Conservation (phyloP, 768 basidiomycete genomes). For the Trametopsis cervina region DNA sequence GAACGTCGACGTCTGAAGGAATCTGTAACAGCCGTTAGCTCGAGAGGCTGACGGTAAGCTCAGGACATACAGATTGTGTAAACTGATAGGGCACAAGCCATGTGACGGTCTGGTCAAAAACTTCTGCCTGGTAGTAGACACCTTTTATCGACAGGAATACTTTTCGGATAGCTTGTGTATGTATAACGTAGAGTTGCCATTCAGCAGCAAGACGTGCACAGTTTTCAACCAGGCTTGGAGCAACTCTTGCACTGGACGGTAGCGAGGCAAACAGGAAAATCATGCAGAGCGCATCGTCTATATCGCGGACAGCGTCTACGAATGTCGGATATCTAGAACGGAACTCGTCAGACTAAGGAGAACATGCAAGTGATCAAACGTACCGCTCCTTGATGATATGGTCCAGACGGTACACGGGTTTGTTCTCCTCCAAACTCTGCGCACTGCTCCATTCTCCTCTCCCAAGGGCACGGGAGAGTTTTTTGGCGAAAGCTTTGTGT, state of each 20-base stretch:
- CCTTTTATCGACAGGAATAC: constrained; percentile 97
- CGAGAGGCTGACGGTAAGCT: background rate
- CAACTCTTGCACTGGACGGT: constrained; percentile 78
- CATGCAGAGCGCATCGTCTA: constrained; percentile 96
- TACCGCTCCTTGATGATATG: constrained; percentile 98
- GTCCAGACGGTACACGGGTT: constrained; percentile 86
- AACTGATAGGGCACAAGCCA: constrained; percentile 99
- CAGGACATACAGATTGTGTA: constrained; percentile 72
- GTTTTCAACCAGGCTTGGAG: constrained; percentile 80
- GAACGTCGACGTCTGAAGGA: constrained; percentile 91
- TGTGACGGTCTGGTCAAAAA: constrained; percentile 86
- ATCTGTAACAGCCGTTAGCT: constrained; percentile 43
- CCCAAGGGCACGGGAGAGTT: constrained; percentile 87
- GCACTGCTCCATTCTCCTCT: constrained; percentile 93
- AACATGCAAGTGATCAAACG: constrained; percentile 22
- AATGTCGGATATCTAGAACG: constrained; percentile 96
- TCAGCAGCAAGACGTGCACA: constrained; percentile 87
- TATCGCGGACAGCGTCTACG: constrained; percentile 89
- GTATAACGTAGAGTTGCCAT: constrained; percentile 96
- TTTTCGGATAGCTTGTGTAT: constrained; percentile 76
- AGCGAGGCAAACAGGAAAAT: constrained; percentile 87
- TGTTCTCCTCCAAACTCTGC: constrained; percentile 88
- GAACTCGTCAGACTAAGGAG: constrained; percentile 3
- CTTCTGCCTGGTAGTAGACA: constrained; percentile 94
- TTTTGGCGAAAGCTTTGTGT: constrained; percentile 98